Percentiles rank a stretch among this genome's conserved stretches.
Conservation (phyloP, 371 early-diverging fungal species). For the Apophysomyces elegans region DNA sequence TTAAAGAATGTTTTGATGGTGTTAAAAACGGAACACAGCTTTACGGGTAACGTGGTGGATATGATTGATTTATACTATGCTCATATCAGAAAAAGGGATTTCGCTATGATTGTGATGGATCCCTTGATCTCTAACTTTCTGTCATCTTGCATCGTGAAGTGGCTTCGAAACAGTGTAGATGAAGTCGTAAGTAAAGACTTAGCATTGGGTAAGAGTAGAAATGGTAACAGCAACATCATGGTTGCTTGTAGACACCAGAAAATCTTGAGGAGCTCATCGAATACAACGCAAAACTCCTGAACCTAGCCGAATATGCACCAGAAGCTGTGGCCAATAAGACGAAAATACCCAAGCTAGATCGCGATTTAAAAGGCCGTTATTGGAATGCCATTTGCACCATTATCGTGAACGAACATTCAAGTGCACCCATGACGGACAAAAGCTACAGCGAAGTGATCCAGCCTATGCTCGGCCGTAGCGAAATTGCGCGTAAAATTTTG, state of each 20-base stretch:
- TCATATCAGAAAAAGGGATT: slow-evolving; percentile 44
- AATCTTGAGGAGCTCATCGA: slow-evolving; percentile 42
- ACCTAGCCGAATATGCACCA: slow-evolving; percentile 60
- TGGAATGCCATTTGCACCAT: slow-evolving; percentile 40
- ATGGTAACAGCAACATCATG: too few species aligned
- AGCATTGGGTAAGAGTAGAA: too few species aligned
- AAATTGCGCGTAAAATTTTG: slow-evolving; percentile 60
- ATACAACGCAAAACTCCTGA: slow-evolving; percentile 59
- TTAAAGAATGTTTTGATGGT: slow-evolving; percentile 69
- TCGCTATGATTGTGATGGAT: slow-evolving; percentile 66
- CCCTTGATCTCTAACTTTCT: slow-evolving; percentile 62
- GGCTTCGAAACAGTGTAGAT: slow-evolving; percentile 42
- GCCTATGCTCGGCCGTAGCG: slow-evolving; percentile 35
- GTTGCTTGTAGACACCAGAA: slow-evolving; percentile 17
- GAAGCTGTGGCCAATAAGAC: slow-evolving; percentile 28
- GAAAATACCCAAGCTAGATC: slow-evolving; percentile 46
- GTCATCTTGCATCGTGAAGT: slow-evolving; percentile 41
- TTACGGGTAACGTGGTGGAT: slow-evolving; percentile 56
- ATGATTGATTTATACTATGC: not conserved
- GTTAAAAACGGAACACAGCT: slow-evolving; percentile 56
- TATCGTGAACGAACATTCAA: slow-evolving; percentile 39
- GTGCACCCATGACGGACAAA: slow-evolving; percentile 20
- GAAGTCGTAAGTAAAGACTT: slow-evolving; percentile 14
- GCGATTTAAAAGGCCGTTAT: slow-evolving; percentile 31
- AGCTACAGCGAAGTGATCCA: slow-evolving; percentile 11